Evolutionary conservation across 352 stramenopile species (phyloP), one percentile per base, ranked within the genome.

Genomic region (Globisporangium uncinulatum): DNA sequence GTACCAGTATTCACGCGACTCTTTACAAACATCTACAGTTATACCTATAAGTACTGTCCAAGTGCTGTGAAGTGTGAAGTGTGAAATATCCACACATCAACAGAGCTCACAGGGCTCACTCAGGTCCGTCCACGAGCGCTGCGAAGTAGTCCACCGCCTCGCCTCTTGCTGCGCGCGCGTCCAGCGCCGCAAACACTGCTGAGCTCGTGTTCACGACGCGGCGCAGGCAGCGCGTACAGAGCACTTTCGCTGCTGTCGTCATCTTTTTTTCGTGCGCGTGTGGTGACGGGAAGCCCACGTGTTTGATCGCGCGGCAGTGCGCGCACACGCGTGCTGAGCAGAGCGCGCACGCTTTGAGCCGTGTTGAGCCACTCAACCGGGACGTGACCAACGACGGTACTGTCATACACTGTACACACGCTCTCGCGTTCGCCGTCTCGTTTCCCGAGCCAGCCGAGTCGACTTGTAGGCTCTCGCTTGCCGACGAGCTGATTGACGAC

Each of bases 141-240:
- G 17, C 42, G 17, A 46, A 13, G 56, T 78, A 70, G 56, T 62
- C 54, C 20, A 62, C 37, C 37, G 13, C 2, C 31, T 47, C 13
- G 9, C 49, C 50, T 6, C 45, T 13, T 6, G 21, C n/a, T 20
- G 34, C 32, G 49, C 55, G 57, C 7, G 42, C 57, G 57, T 67
- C 42, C 56, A 57, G 9, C 34, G 24, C 47, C 4, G 48, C 61
- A 3, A 64, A 79, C n/a, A 56, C 49, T 4, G 61, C 17, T 10
- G 50, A 59, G 41, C 21, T 57, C 7, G 39, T 44, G 9, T 14
- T 41, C 10, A 32, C 43, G 14, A 47, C 56, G 57, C 45, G 60
- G 54, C 49, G 57, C 61, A 79, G 49, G 49, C 72, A 78, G 39
- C 61, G 59, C 13, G 62, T 51, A 50, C 72, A 81, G 42, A 81